Percentiles rank a stretch among this genome's conserved stretches.
These are phyloP conservation scores for Arthrinium puccinioides DNA, from an alignment of 2,329 filamentous ascomycete genomes.

Conservation along the genomic window DNA sequence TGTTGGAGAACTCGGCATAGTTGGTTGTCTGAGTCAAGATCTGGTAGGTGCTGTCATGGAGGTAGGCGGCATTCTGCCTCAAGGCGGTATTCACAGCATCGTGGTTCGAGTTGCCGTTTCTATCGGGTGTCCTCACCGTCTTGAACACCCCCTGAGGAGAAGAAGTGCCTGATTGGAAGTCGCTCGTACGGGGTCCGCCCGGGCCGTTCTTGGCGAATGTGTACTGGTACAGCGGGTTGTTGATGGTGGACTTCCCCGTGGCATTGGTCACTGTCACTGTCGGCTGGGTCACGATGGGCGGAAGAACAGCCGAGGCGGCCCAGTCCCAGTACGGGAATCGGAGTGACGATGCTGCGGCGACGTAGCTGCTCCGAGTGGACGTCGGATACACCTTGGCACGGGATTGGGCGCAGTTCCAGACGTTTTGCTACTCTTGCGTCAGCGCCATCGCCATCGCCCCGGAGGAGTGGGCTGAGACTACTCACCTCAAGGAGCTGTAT, in stretches of 20 bases:
- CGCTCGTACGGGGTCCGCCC: neutral
- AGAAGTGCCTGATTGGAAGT: neutral
- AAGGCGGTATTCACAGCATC: neutral
- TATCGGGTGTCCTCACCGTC: neutral
- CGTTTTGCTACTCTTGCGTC: constrained; percentile 9
- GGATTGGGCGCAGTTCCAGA: constrained; percentile 1
- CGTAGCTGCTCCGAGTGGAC: neutral
- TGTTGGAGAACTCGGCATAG: constrained; percentile 5
- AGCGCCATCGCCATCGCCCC: constrained; percentile 5
- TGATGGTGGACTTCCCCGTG: neutral
- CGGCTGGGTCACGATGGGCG: constrained; percentile 7
- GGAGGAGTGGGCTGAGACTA: neutral
- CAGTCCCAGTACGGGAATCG: constrained; percentile 8
- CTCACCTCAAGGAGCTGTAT: constrained; percentile 17
- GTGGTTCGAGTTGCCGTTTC: neutral
- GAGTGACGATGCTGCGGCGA: constrained; percentile 1
- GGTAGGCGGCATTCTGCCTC: constrained; percentile 1
- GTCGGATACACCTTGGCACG: neutral
- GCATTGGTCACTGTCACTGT: neutral
- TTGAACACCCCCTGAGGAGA: neutral
- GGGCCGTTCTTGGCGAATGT: neutral
- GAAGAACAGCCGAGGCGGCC: constrained; percentile 8
- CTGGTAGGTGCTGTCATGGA: constrained; percentile 3
- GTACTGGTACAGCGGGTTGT: constrained; percentile 2
- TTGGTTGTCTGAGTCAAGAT: constrained; percentile 3